Evolutionary conservation across 345 rosid genomes (phyloP).

Genomic region (Hypericum perforatum): DNA sequence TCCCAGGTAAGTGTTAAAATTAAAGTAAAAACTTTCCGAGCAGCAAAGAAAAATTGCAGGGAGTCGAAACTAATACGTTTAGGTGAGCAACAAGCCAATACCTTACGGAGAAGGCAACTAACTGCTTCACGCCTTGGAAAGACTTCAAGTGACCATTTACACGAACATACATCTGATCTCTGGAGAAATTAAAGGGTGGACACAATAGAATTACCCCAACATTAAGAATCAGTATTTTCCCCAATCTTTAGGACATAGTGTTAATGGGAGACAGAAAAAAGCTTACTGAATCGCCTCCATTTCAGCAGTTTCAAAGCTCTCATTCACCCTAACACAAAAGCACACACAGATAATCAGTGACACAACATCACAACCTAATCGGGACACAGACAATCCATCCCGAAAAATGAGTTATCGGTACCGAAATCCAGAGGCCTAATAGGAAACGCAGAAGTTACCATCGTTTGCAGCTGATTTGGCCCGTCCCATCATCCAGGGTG

Average conservation of each 20-base stretch:
- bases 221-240: not conserved
- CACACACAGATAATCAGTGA: not conserved
- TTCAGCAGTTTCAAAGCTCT: conserved; percentile 48
- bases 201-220: not conserved
- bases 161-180: conserved; percentile 70
- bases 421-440: no score
- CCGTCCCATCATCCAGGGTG: conserved; percentile 80
- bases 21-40: no score
- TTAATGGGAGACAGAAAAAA: not conserved
- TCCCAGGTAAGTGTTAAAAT: no score
- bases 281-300: conserved; percentile 61
- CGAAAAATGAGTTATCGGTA: no score
- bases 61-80: not conserved
- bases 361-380: not conserved
- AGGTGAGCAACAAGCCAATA: conserved; percentile 8
- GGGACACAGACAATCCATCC: not conserved
- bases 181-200: conserved; percentile 15
- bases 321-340: conserved; percentile 53
- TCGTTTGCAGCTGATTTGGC: conserved; percentile 64
- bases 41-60: no score
- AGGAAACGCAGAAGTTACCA: conserved; percentile 36
- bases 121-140: conserved; percentile 52
- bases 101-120: conserved; percentile 80
- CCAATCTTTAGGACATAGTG: not conserved
- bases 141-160: conserved; percentile 69